Conservation (phyloP, 2,329 filamentous ascomycete genomes). For the Trichoderma oligosporum region DNA sequence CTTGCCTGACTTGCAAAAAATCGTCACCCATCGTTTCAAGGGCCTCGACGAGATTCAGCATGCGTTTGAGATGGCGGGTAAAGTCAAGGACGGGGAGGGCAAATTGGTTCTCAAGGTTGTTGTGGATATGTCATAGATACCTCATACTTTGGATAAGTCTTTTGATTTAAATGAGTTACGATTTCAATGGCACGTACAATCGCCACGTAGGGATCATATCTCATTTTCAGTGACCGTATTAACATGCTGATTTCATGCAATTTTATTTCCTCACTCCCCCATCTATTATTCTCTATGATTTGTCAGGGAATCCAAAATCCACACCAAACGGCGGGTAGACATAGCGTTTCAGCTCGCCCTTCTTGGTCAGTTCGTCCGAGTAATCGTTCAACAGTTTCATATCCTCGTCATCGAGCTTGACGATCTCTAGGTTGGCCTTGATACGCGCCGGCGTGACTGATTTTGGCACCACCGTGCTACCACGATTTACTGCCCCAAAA, state of each 20-base stretch:
- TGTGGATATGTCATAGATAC: slow-evolving; percentile 44
- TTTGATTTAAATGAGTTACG: slow-evolving; percentile 16
- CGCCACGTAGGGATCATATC: no score
- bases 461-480: slow-evolving; percentile 69
- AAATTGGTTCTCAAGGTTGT: slow-evolving; percentile 74
- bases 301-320: slow-evolving; percentile 70
- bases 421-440: slow-evolving; percentile 64
- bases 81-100: slow-evolving; percentile 64
- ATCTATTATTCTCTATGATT: slow-evolving; percentile 33
- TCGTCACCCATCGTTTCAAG: slow-evolving; percentile 67
- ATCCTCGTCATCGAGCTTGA: slow-evolving; percentile 63
- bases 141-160: no score
- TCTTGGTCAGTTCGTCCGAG: slow-evolving; percentile 46
- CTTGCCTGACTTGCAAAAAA: slow-evolving; percentile 61
- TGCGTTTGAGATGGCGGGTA: slow-evolving; percentile 70
- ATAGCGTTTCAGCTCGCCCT: slow-evolving; percentile 55
- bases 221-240: not conserved
- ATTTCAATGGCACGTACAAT: no score
- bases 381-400: slow-evolving; percentile 55
- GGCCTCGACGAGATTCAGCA: slow-evolving; percentile 60
- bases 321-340: slow-evolving; percentile 67
- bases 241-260: not conserved
- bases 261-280: not conserved
- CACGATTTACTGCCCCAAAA: slow-evolving; percentile 54
- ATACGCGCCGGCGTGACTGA: slow-evolving; percentile 66